These are phyloP conservation scores for Lignosus rhinocerotis DNA, from an alignment of 1,284 basidiomycete species.

Conservation along the genomic window DNA sequence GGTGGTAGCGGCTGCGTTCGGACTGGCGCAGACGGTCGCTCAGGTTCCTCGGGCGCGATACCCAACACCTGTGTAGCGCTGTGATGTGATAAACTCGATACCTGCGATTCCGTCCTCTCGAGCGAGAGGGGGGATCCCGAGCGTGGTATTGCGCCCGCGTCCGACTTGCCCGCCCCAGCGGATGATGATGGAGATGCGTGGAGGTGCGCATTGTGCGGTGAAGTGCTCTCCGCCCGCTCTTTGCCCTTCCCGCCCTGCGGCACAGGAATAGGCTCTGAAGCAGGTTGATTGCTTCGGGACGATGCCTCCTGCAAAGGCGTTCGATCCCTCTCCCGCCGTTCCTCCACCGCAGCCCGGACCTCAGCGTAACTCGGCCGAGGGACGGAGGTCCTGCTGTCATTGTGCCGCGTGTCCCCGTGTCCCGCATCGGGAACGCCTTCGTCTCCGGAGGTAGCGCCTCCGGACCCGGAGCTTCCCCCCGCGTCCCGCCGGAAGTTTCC, in stretches of 20 bases:
- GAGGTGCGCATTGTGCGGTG: slow-evolving; percentile 21
- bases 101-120: slow-evolving; percentile 20
- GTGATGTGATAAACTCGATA: slow-evolving; percentile 15
- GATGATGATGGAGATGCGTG: slow-evolving; percentile 17
- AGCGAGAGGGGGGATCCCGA: slow-evolving; percentile 20
- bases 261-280: slow-evolving; percentile 36
- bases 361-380: slow-evolving; percentile 66
- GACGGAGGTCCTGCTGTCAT: slow-evolving; percentile 39
- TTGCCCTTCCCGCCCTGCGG: slow-evolving; percentile 31
- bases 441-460: slow-evolving; percentile 36
- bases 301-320: slow-evolving; percentile 28
- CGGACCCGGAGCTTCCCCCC: slow-evolving; percentile 13
- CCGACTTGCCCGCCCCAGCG: neutral
- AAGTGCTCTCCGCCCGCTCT: slow-evolving; percentile 31
- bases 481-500: slow-evolving; percentile 57
- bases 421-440: slow-evolving; percentile 44
- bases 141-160: slow-evolving; percentile 7
- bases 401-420: slow-evolving; percentile 39
- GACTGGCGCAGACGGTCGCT: slow-evolving; percentile 48
- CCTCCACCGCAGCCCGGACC: slow-evolving; percentile 67
- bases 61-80: slow-evolving; percentile 6
- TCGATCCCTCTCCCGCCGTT: slow-evolving; percentile 53
- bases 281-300: slow-evolving; percentile 17
- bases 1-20: slow-evolving; percentile 69
- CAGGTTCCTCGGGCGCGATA: slow-evolving; percentile 26